phyloP scores from a whole-genome alignment of 2,329 filamentous ascomycete species.

The Allantophomopsis lycopodina region DNA sequence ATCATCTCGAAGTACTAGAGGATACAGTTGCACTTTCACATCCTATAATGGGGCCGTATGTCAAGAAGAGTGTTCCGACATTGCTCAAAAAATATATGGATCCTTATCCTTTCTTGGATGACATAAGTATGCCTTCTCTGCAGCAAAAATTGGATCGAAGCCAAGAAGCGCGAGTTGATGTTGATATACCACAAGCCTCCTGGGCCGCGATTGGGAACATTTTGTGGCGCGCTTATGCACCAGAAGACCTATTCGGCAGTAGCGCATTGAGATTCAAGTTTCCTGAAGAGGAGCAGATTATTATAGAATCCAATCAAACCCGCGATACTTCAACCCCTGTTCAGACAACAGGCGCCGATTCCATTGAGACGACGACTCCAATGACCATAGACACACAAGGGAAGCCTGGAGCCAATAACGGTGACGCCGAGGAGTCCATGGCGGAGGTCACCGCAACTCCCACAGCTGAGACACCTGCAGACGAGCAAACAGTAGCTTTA shows the following conservation, averaged over 20 bases:
- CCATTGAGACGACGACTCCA: background rate
- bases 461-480: constrained; percentile 1
- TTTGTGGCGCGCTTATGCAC: constrained; percentile 9
- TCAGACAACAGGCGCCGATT: background rate
- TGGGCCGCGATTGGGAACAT: constrained; percentile 15
- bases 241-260: constrained; percentile 6
- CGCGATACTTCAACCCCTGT: background rate
- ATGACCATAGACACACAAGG: background rate
- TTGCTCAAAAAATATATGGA: constrained; percentile 41
- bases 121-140: constrained; percentile 24
- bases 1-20: constrained; percentile 34
- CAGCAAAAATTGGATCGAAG: no score
- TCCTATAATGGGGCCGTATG: constrained; percentile 43
- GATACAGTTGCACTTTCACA: constrained; percentile 45
- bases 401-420: background rate
- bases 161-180: background rate
- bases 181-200: constrained; percentile 10
- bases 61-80: constrained; percentile 34
- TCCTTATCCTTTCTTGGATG: constrained; percentile 46
- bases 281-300: constrained; percentile 2
- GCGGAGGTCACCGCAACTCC: background rate
- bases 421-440: background rate
- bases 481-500: constrained; percentile 4
- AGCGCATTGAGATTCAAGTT: constrained; percentile 10
- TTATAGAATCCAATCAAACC: background rate